Base-by-base conservation (phyloP, 805 yeast genomes). In the Candida schatavii region DNA sequence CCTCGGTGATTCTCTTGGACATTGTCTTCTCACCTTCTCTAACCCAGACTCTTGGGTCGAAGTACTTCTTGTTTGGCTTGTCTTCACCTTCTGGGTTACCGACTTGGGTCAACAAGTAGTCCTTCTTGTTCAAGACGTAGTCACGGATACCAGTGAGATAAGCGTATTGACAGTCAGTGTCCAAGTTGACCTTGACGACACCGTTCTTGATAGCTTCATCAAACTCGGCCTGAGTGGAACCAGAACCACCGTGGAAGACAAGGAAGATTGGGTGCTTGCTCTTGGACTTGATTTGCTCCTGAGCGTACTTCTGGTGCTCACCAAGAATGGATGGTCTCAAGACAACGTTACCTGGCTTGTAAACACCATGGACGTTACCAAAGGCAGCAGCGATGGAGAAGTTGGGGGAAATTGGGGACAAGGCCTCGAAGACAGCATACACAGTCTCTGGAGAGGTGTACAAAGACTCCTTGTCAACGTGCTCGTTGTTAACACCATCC, bases 241-340 rank as follows among this genome's bases (percentile, higher is more conserved):
- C 99, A 51, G 99, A 93, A 73, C 99, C 99, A 77, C 99, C 99
- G 82, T 93, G 99, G 97, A 93, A 93, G 56, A 93, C 99, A 58
- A 93, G 81, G 86, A 82, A 93, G 66, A 93, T 77, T 68, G 99
- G 98, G 54, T 70, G 64, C 67, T 74, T 72, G 50, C 72, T 62
- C 45, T 67, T 54, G 50, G 83, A 60, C 51, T 77, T 77, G 48
- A 75, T 54, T 68, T 85, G 71, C 68, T 82, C 71, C 70, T 79
- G 75, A 58, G 97, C 95, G 76, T 83, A 89, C 48, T 72, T 74
- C 78, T 93, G 99, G 80, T 91, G 97, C 61, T 88, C 95, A 65
- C 91, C 97, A 70, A 93, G 83, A 64, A 93, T 83, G 59, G 81
- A 84, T 66, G 99, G 99, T 67, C 76, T 81, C 73, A 93, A 80